phyloP scores from a whole-genome alignment of 441 rosid species.

The Euphorbia corollata region DNA sequence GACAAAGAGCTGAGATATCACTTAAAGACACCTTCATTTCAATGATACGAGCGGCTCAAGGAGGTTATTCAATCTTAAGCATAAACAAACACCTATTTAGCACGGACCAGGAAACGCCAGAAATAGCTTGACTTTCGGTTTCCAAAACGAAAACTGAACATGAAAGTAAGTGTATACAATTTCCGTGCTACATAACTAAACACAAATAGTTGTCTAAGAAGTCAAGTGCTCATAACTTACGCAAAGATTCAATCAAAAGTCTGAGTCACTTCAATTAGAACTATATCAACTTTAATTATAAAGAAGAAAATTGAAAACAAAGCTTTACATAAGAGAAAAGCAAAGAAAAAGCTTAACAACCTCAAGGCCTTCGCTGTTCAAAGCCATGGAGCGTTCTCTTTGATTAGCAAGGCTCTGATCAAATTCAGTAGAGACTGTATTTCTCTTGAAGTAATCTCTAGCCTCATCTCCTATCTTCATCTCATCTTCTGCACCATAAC shows the following conservation, averaged over 20 bases:
- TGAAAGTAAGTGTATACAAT: too few species aligned
- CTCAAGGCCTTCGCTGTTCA: conserved; percentile 98
- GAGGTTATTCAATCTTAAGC: not conserved
- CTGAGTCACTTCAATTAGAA: not conserved
- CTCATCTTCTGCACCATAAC: conserved; percentile 42
- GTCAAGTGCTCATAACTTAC: not conserved
- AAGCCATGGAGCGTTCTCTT: conserved; percentile 75
- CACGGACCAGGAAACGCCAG: too few species aligned
- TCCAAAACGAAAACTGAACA: too few species aligned
- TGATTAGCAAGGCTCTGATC: conserved; percentile 64
- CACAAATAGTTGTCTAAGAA: not conserved
- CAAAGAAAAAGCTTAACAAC: conserved; percentile 27
- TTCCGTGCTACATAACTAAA: not conserved
- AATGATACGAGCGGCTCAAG: not conserved
- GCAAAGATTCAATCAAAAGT: not conserved
- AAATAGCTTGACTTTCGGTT: too few species aligned
- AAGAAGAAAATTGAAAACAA: not conserved
- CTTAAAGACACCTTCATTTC: not conserved
- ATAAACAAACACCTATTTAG: too few species aligned
- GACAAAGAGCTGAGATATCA: not conserved
- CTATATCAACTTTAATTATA: not conserved
- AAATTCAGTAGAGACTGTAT: conserved; percentile 51
- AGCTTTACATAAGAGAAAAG: not conserved
- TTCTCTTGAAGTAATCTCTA: conserved; percentile 40
- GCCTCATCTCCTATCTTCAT: conserved; percentile 37